Evolutionary conservation across 176 grass and related monocot genomes (phyloP), one percentile per base, ranked within the genome.

Genomic region (Poa pratensis): DNA sequence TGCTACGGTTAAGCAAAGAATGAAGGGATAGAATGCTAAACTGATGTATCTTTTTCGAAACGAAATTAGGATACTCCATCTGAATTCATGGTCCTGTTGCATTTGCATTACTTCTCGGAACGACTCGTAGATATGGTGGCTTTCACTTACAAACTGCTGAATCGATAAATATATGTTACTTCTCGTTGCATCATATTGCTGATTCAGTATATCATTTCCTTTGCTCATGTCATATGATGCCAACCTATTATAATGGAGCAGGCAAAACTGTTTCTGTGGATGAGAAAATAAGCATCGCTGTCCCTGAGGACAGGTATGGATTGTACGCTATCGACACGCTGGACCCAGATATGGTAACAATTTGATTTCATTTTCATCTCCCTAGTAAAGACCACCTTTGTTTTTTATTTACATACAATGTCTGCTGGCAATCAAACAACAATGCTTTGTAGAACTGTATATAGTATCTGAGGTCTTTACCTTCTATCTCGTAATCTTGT

Each of bases 251-350:
- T 83, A 1, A 79, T 82, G 78, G 82, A 83, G 26, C 88, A 95
- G 96, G 96, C 40, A 92, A 98, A 90, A 94, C 96, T 78, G 61
- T 95, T 48, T 98, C 96, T 20, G 84, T 98, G 15, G 90, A 94
- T 65, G 83, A 98, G 18, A 92, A 93, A 89, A 86, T 78, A 88
- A 76, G 28, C 73, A 94, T 95, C 34, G 28, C 69, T 30, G 96
- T 98, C 45, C 96, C 96, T 32, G 96, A 98, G 75, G 96, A 95
- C 58, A 87, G 91, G 89, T 88, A 92, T 85, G 96, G 96, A 79
- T 65, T 98, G 34, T 94, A 95, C n/a, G 96, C 96, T 17, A 98
- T 98, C 77, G 96, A 98, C 63, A 80, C 86, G 45, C 80, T 98
- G 82, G 93, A 98, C 74, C 91, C 93, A 23, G 93, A 98, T 55